phyloP scores from a whole-genome alignment of 495 filamentous ascomycete species.

The Hyaloscypha hepaticicola region DNA sequence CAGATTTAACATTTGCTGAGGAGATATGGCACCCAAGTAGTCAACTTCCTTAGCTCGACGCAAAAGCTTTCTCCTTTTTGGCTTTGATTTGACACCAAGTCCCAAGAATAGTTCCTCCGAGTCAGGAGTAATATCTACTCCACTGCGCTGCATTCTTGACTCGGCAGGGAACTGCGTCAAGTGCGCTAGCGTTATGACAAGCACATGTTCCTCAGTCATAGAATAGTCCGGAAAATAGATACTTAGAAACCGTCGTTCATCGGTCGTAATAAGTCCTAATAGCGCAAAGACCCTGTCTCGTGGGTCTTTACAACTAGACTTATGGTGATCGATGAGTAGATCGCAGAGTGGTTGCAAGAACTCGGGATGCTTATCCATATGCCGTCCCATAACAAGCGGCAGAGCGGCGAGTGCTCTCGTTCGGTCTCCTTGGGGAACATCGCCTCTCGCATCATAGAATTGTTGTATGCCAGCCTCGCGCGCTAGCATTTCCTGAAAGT shows the following conservation, averaged over 20 bases:
- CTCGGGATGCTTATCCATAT: slow-evolving; percentile 11
- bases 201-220: slow-evolving; percentile 22
- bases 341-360: slow-evolving; percentile 26
- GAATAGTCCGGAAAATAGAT: slow-evolving; percentile 29
- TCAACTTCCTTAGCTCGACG: slow-evolving; percentile 6
- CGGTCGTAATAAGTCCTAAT: slow-evolving; percentile 23
- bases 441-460: background rate
- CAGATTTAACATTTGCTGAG: background rate
- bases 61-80: slow-evolving; percentile 20
- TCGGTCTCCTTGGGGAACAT: background rate
- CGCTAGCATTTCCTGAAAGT: slow-evolving; percentile 30
- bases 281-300: slow-evolving; percentile 33
- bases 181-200: slow-evolving; percentile 29
- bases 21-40: slow-evolving; percentile 9
- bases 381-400: slow-evolving; percentile 16
- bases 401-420: slow-evolving; percentile 3
- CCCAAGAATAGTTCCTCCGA: slow-evolving; percentile 27
- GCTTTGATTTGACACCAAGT: slow-evolving; percentile 23
- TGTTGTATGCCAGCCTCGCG: slow-evolving; percentile 9
- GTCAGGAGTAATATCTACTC: slow-evolving; percentile 11
- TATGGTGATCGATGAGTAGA: slow-evolving; percentile 22
- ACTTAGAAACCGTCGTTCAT: slow-evolving; percentile 18
- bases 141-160: background rate
- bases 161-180: slow-evolving; percentile 3
- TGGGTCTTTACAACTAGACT: slow-evolving; percentile 30